Evolutionary conservation across 768 basidiomycete genomes (phyloP), one percentile per base, ranked within the genome.

Genomic region (Lenzites betulinus): DNA sequence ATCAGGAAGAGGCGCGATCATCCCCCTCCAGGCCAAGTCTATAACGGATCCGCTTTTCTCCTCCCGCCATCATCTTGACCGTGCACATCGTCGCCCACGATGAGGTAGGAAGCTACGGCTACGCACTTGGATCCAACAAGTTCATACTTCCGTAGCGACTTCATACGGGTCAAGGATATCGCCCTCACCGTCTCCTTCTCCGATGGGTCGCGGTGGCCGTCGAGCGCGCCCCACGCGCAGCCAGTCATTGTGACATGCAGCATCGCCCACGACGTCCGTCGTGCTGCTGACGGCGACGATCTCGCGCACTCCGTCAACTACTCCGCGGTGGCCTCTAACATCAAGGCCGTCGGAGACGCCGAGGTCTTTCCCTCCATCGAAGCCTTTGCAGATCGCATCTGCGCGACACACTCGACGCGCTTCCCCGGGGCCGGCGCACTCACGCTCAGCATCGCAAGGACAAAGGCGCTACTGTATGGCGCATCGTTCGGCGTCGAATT

Each of bases 251-350:
- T 88, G 54, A 77, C 82, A 15, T 64, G 92, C 12, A 71, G 73
- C 13, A 76, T 91, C 51, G 70, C 75, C 1, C 74, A 84, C 64
- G 78, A 86, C 64, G 71, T 90, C 25, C 71, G 78, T 9, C 55
- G 65, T 1, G 76, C 87, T 2, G 87, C 85, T 12, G 61, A 65
- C 0, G 68, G 75, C 7, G 88, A 90, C 69, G 78, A 86, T 65
- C 74, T 89, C 2, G 65, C 73, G 0, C 73, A 81, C 60, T 86
- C 88, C 1, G 78, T 92, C 60, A 83, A 92, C 75, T 93, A 93
- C 67, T 81, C 82, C 1, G 68, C 77, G 6, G 71, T 86, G 12
- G 61, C 61, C 15, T 44, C 51, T 8, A 49, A 39, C 22, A 78
- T 66, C 60, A 67, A 66, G 64, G 67, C 67, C 25, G 68, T 78